Evolutionary conservation across 495 filamentous ascomycete species (phyloP).

Genomic region (Chaetomium cochliodes): DNA sequence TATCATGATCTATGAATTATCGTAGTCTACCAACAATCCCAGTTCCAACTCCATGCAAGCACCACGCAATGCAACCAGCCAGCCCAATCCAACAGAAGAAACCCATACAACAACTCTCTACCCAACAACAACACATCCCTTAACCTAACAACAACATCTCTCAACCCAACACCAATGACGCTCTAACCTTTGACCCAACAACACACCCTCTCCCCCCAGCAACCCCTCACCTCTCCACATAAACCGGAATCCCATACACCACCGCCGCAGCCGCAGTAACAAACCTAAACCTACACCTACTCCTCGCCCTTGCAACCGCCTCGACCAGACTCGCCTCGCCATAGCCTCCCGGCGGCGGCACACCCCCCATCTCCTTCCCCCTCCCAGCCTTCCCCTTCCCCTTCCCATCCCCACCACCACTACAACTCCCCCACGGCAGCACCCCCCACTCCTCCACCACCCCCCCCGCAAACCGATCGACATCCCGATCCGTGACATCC

Average conservation of each 20-base stretch:
- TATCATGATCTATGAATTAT: too few species aligned
- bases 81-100: too few species aligned
- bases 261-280: conserved; percentile 89
- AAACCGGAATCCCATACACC: conserved; percentile 93
- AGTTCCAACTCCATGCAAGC: too few species aligned
- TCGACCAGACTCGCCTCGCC: conserved; percentile 59
- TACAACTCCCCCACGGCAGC: conserved; percentile 43
- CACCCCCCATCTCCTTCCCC: conserved; percentile 27
- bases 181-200: too few species aligned
- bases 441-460: conserved; percentile 86
- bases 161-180: too few species aligned
- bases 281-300: conserved; percentile 79
- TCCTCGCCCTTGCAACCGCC: conserved; percentile 71
- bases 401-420: conserved; percentile 28
- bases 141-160: too few species aligned
- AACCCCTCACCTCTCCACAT: conserved; percentile 50
- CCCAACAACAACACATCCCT: too few species aligned
- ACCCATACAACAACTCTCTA: too few species aligned
- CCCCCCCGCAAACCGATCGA: conserved; percentile 80
- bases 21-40: too few species aligned
- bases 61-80: too few species aligned
- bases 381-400: conserved; percentile 26
- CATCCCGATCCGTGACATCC: conserved; percentile 97
- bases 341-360: conserved; percentile 5
- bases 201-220: background rate